Conservation (phyloP, 805 yeast genomes). For the Hagleromyces aurorensis region DNA sequence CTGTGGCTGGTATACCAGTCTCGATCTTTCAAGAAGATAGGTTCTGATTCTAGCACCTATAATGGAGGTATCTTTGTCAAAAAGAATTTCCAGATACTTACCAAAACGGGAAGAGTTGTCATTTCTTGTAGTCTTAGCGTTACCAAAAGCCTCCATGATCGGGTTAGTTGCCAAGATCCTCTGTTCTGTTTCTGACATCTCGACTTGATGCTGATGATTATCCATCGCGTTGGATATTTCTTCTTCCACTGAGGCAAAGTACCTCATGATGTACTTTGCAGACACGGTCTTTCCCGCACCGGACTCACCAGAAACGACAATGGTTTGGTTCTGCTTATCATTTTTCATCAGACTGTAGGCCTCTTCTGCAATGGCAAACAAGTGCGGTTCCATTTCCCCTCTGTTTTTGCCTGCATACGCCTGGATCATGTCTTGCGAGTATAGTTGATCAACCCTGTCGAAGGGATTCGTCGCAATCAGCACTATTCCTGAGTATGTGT, state of each 20-base stretch:
- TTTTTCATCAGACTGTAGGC: slow-evolving; percentile 92
- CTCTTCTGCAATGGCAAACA: slow-evolving; percentile 96
- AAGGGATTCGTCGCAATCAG: slow-evolving; percentile 95
- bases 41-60: slow-evolving; percentile 94
- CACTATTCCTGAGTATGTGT: slow-evolving; percentile 95
- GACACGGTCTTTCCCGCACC: slow-evolving; percentile 99
- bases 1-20: slow-evolving; percentile 87
- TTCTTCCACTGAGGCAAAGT: slow-evolving; percentile 87
- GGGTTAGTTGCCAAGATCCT: slow-evolving; percentile 96
- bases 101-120: slow-evolving; percentile 95
- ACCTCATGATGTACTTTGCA: slow-evolving; percentile 96
- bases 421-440: slow-evolving; percentile 85
- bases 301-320: slow-evolving; percentile 94
- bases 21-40: slow-evolving; percentile 83
- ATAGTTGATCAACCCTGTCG: slow-evolving; percentile 82
- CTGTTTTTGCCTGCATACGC: slow-evolving; percentile 86
- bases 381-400: slow-evolving; percentile 93
- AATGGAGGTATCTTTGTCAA: slow-evolving; percentile 67
- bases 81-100: slow-evolving; percentile 84
- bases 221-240: slow-evolving; percentile 19
- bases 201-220: slow-evolving; percentile 34
- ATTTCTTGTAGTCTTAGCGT: slow-evolving; percentile 88
- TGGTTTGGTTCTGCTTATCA: slow-evolving; percentile 81
- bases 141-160: slow-evolving; percentile 84
- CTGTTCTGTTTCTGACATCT: slow-evolving; percentile 84